Evolutionary conservation across 225 moss, liverwort and hornwort species (phyloP).

Genomic region (Pseudisothecium myosuroides): DNA sequence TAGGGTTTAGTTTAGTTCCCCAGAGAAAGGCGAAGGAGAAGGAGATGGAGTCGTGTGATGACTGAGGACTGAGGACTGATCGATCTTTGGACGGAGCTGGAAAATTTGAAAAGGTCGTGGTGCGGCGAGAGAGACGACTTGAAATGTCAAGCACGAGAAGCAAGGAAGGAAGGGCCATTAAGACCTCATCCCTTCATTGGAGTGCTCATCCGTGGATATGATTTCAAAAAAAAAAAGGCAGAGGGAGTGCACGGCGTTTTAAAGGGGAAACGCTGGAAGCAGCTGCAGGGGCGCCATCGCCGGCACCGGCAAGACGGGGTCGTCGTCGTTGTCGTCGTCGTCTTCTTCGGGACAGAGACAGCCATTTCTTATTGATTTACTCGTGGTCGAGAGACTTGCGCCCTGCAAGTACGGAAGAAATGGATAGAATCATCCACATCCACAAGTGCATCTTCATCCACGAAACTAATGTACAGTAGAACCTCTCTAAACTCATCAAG

Average conservation of each 20-base stretch:
- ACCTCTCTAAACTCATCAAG: too few species aligned
- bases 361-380: background rate
- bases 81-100: background rate
- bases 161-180: background rate
- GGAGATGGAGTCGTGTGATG: background rate
- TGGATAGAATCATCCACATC: background rate
- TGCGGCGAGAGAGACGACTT: background rate
- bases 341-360: background rate
- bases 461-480: too few species aligned
- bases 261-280: background rate
- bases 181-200: background rate
- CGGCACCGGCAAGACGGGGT: background rate
- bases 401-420: background rate
- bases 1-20: constrained; percentile 4
- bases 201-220: background rate
- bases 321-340: background rate
- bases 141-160: background rate
- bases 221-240: background rate
- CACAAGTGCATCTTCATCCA: background rate
- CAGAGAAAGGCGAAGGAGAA: background rate
- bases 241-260: background rate
- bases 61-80: background rate
- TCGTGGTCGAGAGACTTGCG: too few species aligned
- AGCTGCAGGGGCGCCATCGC: background rate
- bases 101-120: background rate